Evolutionary conservation across 345 rosid genomes (phyloP).

Genomic region (Sapria himalayana): DNA sequence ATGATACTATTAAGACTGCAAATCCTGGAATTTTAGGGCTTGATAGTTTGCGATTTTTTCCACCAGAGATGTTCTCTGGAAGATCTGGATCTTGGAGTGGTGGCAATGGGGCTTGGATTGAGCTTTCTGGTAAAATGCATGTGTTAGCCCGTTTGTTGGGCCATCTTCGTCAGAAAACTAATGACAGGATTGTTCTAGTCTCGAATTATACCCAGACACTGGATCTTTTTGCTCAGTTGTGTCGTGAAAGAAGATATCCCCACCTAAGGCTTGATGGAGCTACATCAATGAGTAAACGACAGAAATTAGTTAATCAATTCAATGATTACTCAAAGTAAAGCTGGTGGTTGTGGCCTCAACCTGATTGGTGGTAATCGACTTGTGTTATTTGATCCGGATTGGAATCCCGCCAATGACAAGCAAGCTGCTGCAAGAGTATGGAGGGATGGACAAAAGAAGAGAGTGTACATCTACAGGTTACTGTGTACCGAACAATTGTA

Average conservation of each 20-base stretch:
- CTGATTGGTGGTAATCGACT: slow-evolving; percentile 87
- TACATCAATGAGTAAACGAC: slow-evolving; percentile 89
- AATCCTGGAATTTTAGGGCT: slow-evolving; percentile 73
- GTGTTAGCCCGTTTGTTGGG: slow-evolving; percentile 76
- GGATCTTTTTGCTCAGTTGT: slow-evolving; percentile 90
- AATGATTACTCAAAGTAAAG: slow-evolving; percentile 85
- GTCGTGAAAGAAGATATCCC: slow-evolving; percentile 96
- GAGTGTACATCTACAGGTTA: slow-evolving; percentile 88
- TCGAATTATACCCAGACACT: slow-evolving; percentile 98
- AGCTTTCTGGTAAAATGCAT: slow-evolving; percentile 96
- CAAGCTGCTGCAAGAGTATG: slow-evolving; percentile 99
- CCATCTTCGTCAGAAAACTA: slow-evolving; percentile 57
- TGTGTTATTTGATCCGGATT: slow-evolving; percentile 91
- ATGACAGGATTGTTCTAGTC: slow-evolving; percentile 90
- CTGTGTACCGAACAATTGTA: slow-evolving; percentile 89
- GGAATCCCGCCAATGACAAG: slow-evolving; percentile 99
- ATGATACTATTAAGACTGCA: slow-evolving; percentile 59
- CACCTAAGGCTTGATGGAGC: slow-evolving; percentile 81
- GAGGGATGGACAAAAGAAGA: slow-evolving; percentile 99
- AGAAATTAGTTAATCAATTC: slow-evolving; percentile 71
- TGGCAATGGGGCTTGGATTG: slow-evolving; percentile 94
- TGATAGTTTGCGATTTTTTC: slow-evolving; percentile 64
- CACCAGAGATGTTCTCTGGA: slow-evolving; percentile 87
- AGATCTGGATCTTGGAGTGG: slow-evolving; percentile 95
- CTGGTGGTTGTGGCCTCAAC: slow-evolving; percentile 98